A percentile compares a stretch with the other conserved stretches of the same genome.
Conservation (phyloP, 495 filamentous ascomycete genomes). For the Xylaria curta region DNA sequence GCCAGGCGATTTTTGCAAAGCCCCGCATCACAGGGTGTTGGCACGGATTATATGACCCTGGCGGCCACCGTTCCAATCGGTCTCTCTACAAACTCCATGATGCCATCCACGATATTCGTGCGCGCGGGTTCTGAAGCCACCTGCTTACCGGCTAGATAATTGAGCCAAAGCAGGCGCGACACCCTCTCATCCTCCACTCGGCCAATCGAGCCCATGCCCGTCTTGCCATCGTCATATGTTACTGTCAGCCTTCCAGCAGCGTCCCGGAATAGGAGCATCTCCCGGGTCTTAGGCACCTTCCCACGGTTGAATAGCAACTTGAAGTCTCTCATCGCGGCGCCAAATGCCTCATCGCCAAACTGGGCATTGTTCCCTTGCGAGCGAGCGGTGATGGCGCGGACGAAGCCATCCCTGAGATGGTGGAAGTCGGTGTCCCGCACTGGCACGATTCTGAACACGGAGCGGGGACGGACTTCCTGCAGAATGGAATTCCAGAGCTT, state of each 20-base stretch:
- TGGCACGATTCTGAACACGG: constrained; percentile 79
- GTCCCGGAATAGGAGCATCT: constrained; percentile 75
- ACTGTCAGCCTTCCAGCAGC: constrained; percentile 68
- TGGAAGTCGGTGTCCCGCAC: constrained; percentile 88
- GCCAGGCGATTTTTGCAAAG: neutral
- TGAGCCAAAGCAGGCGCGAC: constrained; percentile 82
- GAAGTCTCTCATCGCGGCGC: constrained; percentile 73
- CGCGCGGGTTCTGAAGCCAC: constrained; percentile 86
- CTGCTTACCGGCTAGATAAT: constrained; percentile 84
- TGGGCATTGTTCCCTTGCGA: constrained; percentile 57
- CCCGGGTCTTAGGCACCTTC: constrained; percentile 74
- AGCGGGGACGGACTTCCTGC: constrained; percentile 63
- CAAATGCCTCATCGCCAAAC: constrained; percentile 74
- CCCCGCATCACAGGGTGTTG: constrained; percentile 21
- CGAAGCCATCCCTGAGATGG: constrained; percentile 90
- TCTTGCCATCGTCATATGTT: constrained; percentile 66
- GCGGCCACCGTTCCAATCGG: constrained; percentile 85
- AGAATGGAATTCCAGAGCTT: constrained; percentile 76
- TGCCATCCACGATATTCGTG: constrained; percentile 81
- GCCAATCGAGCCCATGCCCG: constrained; percentile 50
- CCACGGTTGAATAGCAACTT: constrained; percentile 77
- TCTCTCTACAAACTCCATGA: constrained; percentile 86
- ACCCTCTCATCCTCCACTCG: constrained; percentile 77
- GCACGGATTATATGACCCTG: constrained; percentile 58
- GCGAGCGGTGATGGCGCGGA: constrained; percentile 79